Percentiles rank a stretch among this genome's conserved stretches.
phyloP scores from a whole-genome alignment of 2,329 filamentous ascomycete genomes.

The Sphaerulina musiva region DNA sequence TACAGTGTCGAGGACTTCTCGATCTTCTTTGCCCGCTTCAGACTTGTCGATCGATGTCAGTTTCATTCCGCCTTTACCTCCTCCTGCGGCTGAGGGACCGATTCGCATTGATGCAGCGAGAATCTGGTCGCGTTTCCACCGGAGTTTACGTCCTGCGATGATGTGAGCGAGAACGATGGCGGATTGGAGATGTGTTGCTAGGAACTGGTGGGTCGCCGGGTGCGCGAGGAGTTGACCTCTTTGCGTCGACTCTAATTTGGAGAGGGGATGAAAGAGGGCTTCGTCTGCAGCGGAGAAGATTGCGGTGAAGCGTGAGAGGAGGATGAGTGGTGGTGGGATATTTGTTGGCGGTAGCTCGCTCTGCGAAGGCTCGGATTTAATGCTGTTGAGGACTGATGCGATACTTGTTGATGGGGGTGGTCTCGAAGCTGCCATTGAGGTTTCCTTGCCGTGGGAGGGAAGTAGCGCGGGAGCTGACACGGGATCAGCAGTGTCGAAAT shows the following conservation, averaged over 20 bases:
- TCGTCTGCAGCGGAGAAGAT: constrained; percentile 61
- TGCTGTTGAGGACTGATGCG: background rate
- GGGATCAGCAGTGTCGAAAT: constrained; percentile 34
- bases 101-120: constrained; percentile 86
- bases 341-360: constrained; percentile 62
- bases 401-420: background rate
- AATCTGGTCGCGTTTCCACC: constrained; percentile 85
- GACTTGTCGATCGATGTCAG: constrained; percentile 76
- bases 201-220: constrained; percentile 55
- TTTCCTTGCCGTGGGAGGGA: background rate
- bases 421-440: background rate
- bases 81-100: constrained; percentile 58
- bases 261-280: constrained; percentile 59
- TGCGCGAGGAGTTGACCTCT: constrained; percentile 58
- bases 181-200: constrained; percentile 57
- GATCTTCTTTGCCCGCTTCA: constrained; percentile 74
- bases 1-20: constrained; percentile 73
- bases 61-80: constrained; percentile 79
- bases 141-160: constrained; percentile 73
- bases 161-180: constrained; percentile 67
- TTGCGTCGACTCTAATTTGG: constrained; percentile 42
- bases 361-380: background rate
- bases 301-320: constrained; percentile 69
- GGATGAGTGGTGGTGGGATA: constrained; percentile 77
- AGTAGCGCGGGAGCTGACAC: background rate